These are phyloP conservation scores for Stemphylium vesicarium DNA, from an alignment of 2,329 filamentous ascomycete genomes.

Conservation along the genomic window DNA sequence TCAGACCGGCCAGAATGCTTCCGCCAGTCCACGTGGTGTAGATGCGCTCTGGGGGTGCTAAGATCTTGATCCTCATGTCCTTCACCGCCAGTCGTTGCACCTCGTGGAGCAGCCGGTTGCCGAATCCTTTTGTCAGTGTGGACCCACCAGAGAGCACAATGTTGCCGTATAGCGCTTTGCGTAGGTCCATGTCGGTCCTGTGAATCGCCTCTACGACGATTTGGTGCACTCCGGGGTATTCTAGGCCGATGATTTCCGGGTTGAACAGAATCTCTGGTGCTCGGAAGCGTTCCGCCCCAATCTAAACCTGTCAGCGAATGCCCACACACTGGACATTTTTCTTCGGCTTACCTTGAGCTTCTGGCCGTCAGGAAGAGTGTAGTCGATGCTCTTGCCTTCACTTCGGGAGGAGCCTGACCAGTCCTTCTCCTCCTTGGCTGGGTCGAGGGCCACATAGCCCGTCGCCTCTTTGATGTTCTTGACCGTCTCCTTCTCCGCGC, in stretches of 20 bases:
- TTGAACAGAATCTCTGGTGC: constrained; percentile 98
- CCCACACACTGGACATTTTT: constrained; percentile 11
- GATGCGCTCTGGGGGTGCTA: constrained; percentile 94
- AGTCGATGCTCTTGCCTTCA: constrained; percentile 82
- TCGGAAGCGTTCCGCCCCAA: constrained; percentile 92
- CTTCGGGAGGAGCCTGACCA: constrained; percentile 80
- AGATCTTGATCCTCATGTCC: constrained; percentile 99
- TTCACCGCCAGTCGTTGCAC: constrained; percentile 93
- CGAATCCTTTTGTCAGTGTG: constrained; percentile 95
- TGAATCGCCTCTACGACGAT: constrained; percentile 97
- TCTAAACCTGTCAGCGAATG: constrained; percentile 56
- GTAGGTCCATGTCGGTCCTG: constrained; percentile 91
- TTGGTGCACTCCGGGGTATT: constrained; percentile 96
- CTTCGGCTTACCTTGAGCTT: constrained; percentile 75
- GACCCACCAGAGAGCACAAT: constrained; percentile 97
- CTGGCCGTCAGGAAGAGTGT: constrained; percentile 88
- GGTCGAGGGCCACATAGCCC: constrained; percentile 88
- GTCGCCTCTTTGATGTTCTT: constrained; percentile 95
- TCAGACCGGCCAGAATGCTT: constrained; percentile 93
- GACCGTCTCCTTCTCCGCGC: constrained; percentile 99
- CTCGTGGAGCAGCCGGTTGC: constrained; percentile 88
- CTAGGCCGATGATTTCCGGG: constrained; percentile 93
- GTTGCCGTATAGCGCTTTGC: constrained; percentile 92
- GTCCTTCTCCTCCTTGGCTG: constrained; percentile 94
- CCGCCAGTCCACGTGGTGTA: constrained; percentile 99